Evolutionary conservation across 192 early-diverging fungal species (phyloP).

Genomic region (Coemansia sp.): DNA sequence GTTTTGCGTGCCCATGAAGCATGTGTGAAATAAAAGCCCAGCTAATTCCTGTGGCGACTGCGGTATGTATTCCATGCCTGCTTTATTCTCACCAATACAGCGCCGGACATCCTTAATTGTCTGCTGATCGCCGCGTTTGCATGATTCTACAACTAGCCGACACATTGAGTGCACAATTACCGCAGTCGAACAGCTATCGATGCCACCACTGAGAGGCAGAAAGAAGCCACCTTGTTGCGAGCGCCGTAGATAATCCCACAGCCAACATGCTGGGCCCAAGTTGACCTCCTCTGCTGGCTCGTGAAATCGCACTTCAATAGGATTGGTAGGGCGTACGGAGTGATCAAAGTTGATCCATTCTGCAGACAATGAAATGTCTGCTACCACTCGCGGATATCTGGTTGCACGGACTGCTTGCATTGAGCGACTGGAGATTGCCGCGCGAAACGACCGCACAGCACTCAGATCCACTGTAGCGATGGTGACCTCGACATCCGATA

Average conservation of each 20-base stretch:
- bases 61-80: slow-evolving; percentile 64
- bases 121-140: slow-evolving; percentile 53
- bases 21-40: slow-evolving; percentile 84
- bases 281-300: slow-evolving; percentile 88
- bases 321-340: slow-evolving; percentile 47
- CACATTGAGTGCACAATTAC: slow-evolving; percentile 68
- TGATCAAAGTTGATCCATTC: slow-evolving; percentile 35
- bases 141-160: slow-evolving; percentile 50
- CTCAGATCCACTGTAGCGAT: slow-evolving; percentile 90
- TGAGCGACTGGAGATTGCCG: slow-evolving; percentile 66
- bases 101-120: slow-evolving; percentile 74
- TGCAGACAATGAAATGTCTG: slow-evolving; percentile 54
- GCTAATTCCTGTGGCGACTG: slow-evolving; percentile 78
- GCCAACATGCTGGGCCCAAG: slow-evolving; percentile 96
- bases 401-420: slow-evolving; percentile 71
- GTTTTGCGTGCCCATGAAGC: slow-evolving; percentile 94
- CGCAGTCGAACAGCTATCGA: slow-evolving; percentile 89
- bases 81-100: slow-evolving; percentile 54
- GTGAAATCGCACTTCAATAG: slow-evolving; percentile 58
- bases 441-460: slow-evolving; percentile 80
- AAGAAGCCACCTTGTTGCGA: slow-evolving; percentile 90
- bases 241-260: slow-evolving; percentile 98
- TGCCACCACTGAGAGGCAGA: slow-evolving; percentile 91
- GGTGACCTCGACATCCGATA: slow-evolving; percentile 92
- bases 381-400: slow-evolving; percentile 68